phyloP scores from a whole-genome alignment of 2,329 filamentous ascomycete genomes.

The Triangularia verruculosa region DNA sequence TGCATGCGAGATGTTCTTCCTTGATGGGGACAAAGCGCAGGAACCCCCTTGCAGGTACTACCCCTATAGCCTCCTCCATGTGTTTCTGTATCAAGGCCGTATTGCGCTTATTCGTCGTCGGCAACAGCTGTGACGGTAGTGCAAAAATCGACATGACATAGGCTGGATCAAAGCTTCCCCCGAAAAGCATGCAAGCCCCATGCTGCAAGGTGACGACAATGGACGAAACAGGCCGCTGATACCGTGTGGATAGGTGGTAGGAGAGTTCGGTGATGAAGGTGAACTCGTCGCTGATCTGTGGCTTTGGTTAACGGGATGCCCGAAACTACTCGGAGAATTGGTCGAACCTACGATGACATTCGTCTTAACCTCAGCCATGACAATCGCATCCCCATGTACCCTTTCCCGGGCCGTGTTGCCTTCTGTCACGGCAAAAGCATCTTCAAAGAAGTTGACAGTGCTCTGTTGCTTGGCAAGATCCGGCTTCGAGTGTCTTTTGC shows the following conservation, averaged over 20 bases:
- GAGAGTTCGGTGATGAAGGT: conserved; percentile 72
- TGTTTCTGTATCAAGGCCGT: conserved; percentile 73
- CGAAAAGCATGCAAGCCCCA: conserved; percentile 70
- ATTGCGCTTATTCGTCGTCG: conserved; percentile 77
- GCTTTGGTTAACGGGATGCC: conserved; percentile 12
- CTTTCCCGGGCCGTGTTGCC: conserved; percentile 41
- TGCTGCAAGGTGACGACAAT: conserved; percentile 76
- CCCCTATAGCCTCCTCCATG: conserved; percentile 67
- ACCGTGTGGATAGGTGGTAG: conserved; percentile 69
- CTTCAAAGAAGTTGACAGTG: conserved; percentile 43
- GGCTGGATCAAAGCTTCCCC: conserved; percentile 71
- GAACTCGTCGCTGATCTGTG: conserved; percentile 70
- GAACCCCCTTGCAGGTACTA: conserved; percentile 64
- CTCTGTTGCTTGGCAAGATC: conserved; percentile 39
- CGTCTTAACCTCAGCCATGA: conserved; percentile 62
- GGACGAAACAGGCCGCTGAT: conserved; percentile 68
- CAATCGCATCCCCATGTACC: conserved; percentile 53
- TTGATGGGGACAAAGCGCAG: conserved; percentile 67
- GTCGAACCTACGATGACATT: conserved; percentile 57
- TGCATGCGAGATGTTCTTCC: conserved; percentile 70
- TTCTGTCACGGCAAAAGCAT: conserved; percentile 38
- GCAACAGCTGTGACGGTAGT: conserved; percentile 64
- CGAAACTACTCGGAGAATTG: background rate
- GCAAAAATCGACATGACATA: conserved; percentile 75
- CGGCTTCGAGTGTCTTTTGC: conserved; percentile 33